Conservation (phyloP, 1,139 yeast genomes). For the Eremothecium gossypii region DNA sequence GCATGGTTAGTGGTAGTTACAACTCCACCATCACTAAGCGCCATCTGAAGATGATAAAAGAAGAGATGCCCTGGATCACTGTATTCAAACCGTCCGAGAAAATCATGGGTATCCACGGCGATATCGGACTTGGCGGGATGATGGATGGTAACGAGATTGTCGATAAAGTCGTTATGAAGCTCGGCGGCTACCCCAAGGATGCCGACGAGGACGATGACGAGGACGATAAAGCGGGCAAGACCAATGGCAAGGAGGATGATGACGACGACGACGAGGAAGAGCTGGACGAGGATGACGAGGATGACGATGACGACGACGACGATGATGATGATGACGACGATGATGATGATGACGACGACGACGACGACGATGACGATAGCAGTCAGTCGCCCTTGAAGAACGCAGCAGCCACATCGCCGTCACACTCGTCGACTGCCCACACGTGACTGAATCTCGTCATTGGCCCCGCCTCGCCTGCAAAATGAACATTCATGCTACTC, state of each 20-base stretch:
- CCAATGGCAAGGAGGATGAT: conserved; percentile 37
- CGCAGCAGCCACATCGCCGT: too few species aligned
- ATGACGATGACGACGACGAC: conserved; percentile 37
- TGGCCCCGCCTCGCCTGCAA: too few species aligned
- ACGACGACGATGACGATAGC: conserved; percentile 24
- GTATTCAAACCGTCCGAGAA: conserved; percentile 88
- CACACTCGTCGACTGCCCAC: too few species aligned
- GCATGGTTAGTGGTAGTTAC: conserved; percentile 95
- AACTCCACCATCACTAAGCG: conserved; percentile 87
- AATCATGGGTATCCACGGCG: conserved; percentile 82
- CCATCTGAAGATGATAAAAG: conserved; percentile 55
- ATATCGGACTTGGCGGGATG: conserved; percentile 97
- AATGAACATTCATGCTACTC: background rate
- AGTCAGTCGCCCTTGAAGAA: too few species aligned
- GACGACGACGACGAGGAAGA: conserved; percentile 32
- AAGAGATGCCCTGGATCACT: conserved; percentile 64
- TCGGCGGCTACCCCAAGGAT: conserved; percentile 88
- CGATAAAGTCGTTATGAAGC: conserved; percentile 66
- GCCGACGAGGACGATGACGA: conserved; percentile 70
- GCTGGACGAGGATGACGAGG: conserved; percentile 37
- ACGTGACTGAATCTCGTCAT: too few species aligned
- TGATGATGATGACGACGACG: conserved; percentile 33
- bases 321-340: conserved; percentile 36
- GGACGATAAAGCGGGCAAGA: conserved; percentile 45
- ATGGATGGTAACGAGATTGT: conserved; percentile 87